phyloP scores from a whole-genome alignment of 228 moss, liverwort and hornwort species.

The Sphagnum magellanicum region DNA sequence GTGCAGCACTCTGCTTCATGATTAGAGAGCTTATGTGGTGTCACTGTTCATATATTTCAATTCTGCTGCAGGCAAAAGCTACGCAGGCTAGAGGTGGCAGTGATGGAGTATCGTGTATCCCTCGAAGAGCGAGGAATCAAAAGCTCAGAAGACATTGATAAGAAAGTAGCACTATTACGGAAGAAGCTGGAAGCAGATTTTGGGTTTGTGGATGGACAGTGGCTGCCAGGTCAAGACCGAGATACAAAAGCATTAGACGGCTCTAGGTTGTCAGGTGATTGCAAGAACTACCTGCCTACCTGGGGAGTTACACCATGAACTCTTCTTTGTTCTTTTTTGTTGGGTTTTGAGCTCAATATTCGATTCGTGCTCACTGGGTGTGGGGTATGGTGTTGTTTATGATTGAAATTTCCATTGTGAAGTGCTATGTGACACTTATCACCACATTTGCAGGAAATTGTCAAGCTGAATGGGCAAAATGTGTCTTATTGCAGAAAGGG shows the following conservation, averaged over 20 bases:
- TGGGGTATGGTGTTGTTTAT: background rate
- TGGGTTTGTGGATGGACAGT: constrained; percentile 68
- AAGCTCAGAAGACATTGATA: constrained; percentile 82
- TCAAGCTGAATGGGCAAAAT: background rate
- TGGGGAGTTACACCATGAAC: background rate
- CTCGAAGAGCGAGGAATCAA: constrained; percentile 92
- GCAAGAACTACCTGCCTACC: background rate
- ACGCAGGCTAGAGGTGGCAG: constrained; percentile 89
- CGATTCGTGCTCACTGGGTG: background rate
- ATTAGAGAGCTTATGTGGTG: background rate
- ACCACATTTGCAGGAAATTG: background rate
- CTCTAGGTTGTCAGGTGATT: constrained; percentile 64
- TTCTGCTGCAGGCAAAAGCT: constrained; percentile 82
- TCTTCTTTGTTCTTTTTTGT: background rate
- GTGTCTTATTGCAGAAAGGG: constrained; percentile 52
- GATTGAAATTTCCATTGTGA: too few species aligned
- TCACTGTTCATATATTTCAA: background rate
- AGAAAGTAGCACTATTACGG: constrained; percentile 69
- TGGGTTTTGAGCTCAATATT: background rate
- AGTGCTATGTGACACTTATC: background rate
- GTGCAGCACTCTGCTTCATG: background rate
- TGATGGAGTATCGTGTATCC: constrained; percentile 91
- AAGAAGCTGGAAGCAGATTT: constrained; percentile 79
- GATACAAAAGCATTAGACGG: constrained; percentile 68
- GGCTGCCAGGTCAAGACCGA: constrained; percentile 57